Conservation (phyloP, 371 early-diverging fungal genomes). For the Mucor ambiguus region DNA sequence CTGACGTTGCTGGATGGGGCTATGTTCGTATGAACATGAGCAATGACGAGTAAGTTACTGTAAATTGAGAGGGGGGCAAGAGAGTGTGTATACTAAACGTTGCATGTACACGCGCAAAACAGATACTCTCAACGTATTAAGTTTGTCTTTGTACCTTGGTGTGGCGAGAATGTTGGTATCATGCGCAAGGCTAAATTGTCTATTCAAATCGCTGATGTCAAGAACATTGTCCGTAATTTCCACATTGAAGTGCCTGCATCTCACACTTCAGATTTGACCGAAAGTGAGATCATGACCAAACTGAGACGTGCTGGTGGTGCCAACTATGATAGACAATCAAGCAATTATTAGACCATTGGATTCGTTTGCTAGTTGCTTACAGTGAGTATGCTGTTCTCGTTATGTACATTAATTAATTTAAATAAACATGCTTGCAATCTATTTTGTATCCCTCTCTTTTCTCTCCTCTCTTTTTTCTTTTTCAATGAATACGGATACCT, state of each 20-base stretch:
- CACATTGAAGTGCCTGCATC: conserved; percentile 79
- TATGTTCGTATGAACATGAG: conserved; percentile 78
- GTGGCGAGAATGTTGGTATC: conserved; percentile 79
- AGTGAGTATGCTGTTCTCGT: background rate
- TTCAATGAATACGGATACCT: background rate
- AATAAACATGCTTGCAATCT: conserved; percentile 1
- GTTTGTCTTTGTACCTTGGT: conserved; percentile 78
- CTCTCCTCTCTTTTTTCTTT: background rate
- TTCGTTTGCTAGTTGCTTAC: background rate
- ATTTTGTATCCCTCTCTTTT: conserved; percentile 1
- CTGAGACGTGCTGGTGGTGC: conserved; percentile 72
- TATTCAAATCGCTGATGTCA: conserved; percentile 80
- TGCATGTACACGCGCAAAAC: background rate
- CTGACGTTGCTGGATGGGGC: conserved; percentile 79
- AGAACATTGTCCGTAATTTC: conserved; percentile 67
- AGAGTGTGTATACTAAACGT: background rate
- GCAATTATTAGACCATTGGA: conserved; percentile 40
- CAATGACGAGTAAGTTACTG: conserved; percentile 77
- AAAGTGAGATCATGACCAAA: conserved; percentile 54
- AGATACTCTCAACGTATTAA: conserved; percentile 65
- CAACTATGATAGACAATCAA: conserved; percentile 67
- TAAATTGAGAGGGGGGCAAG: too few relatives aligned
- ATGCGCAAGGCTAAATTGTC: conserved; percentile 88
- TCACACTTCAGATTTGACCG: conserved; percentile 50
- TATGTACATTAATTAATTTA: conserved; percentile 5